Conservation (phyloP, 2,329 filamentous ascomycete species). For the Colletotrichum noveboracense region DNA sequence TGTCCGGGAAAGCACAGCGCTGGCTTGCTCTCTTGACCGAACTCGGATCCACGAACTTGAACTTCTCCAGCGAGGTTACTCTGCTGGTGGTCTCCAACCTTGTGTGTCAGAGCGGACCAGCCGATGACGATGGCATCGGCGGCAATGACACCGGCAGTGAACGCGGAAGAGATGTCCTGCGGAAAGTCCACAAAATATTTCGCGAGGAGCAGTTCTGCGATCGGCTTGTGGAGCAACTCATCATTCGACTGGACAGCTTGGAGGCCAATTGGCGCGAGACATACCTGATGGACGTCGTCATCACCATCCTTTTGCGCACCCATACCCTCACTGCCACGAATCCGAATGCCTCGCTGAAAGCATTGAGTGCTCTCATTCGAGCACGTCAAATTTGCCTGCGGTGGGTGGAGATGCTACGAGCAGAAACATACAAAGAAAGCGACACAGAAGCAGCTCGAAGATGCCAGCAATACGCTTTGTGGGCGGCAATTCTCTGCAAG, state of each 20-base stretch:
- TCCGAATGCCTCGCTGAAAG: constrained; percentile 16
- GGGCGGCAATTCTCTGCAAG: constrained; percentile 61
- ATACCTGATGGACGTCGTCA: constrained; percentile 61
- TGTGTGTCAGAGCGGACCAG: constrained; percentile 60
- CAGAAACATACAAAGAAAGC: constrained; percentile 43
- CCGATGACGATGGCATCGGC: background rate
- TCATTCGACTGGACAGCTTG: constrained; percentile 47
- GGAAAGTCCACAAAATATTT: constrained; percentile 56
- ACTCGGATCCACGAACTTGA: constrained; percentile 58
- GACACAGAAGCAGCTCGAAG: constrained; percentile 43
- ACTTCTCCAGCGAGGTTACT: constrained; percentile 61
- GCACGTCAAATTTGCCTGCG: constrained; percentile 46
- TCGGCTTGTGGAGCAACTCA: constrained; percentile 52
- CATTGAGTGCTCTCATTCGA: constrained; percentile 39
- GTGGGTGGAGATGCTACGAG: constrained; percentile 56
- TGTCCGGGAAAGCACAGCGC: constrained; percentile 49
- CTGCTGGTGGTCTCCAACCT: constrained; percentile 56
- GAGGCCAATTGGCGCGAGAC: constrained; percentile 63
- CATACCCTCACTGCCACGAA: constrained; percentile 25
- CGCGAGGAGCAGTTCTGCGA: constrained; percentile 53
- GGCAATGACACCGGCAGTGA: background rate
- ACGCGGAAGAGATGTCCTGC: constrained; percentile 32
- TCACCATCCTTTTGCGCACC: constrained; percentile 53
- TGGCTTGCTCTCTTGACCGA: constrained; percentile 58
- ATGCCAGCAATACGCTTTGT: constrained; percentile 51